Evolutionary conservation across 2,329 filamentous ascomycete genomes (phyloP), one percentile per base, ranked within the genome.

Genomic region (Cladorrhinum sp.): DNA sequence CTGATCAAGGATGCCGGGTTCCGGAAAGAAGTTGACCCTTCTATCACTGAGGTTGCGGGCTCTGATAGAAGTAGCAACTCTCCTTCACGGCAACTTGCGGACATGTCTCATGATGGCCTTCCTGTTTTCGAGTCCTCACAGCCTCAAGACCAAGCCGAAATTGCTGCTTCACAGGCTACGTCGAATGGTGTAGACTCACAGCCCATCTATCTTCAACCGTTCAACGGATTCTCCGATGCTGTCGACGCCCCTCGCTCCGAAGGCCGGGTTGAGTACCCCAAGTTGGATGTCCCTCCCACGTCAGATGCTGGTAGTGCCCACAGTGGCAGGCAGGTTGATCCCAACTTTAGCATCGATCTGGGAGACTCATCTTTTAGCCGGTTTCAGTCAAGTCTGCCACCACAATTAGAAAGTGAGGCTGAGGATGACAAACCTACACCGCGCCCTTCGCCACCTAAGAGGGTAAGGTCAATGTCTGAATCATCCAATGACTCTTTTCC

Each of bases 321-420:
- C 62, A 83, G 77, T 66, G 82, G 81, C 23, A 76, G 80, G 14
- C 83, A 85, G 60, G 77, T 78, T 2, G 79, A 82, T 59, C 77
- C 75, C 4, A 69, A 74, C 12, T 74, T 76, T 56, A 71, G 72
- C 64, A 68, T 74, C 14, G 73, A 76, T 36, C 68, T 72, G 42
- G 73, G 73, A 42, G 62, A 65, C 18, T 68, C 74, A 2, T 70
- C 73, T 0, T 65, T 72, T 0, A 66, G 69, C 10, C 56, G 33
- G 9, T 33, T 63, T 24, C 65, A 66, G 7, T 21, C 53, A 26
- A n/a, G 21, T 14, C 20, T 30, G 12, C 2, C 21, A 20, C 21
- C 26, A 56, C 12, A 26, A 28, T 18, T 28, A 1, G 48, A 7
- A 2, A n/a, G 50, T 8, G 30, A 59, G 12, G 54, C 57, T 7